Base-by-base conservation (phyloP, 768 basidiomycete species). In the Rossbeevera mucosa region DNA sequence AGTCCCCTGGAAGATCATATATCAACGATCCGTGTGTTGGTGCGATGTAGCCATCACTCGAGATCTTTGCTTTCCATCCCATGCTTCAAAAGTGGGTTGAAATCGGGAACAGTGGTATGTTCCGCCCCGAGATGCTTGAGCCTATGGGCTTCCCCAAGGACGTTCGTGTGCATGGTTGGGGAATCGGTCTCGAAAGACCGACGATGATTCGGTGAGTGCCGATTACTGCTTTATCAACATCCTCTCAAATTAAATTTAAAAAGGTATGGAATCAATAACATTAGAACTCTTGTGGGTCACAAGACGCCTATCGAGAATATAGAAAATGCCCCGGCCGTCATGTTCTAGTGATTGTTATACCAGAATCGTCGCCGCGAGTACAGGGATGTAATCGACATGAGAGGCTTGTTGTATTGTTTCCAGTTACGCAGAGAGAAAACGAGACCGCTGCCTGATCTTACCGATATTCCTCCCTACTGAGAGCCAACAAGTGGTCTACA, bases 31-130 rank as follows among this genome's bases (percentile, higher is more conserved):
- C n/a, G n/a, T n/a, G 31, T 42, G 45, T 36, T 36, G n/a, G 5
- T 50, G 52, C 52, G 47, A 31, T 53, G 21, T 57, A 94, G 90
- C 94, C 94, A 6, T 95, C 94, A 1, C 81, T 98, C 42, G 96
- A 99, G 73, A 95, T 99, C 55, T 99, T 97, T 71, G 94, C 94
- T 25, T 99, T 94, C 80, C 96, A 99, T 63, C 91, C 94, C 33
- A 81, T 86, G 71, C 80, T 98, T 33, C 77, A 89, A 68, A 88
- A 89, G 62, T 96, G 94, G 93, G 94, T 98, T 30, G 95, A 97
- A 71, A 92, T 98, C 28, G 95, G 95, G 30, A 98, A 98, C 73
- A 95, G 93, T 65, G 96, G 96, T 21, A 95, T 99, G 90, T 99
- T 99, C 85, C 83, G 96, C 29, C 96, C 96, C 4, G 96, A 99